Evolutionary conservation across 2,329 filamentous ascomycete species (phyloP).

Genomic region (Escovopsis weberi): DNA sequence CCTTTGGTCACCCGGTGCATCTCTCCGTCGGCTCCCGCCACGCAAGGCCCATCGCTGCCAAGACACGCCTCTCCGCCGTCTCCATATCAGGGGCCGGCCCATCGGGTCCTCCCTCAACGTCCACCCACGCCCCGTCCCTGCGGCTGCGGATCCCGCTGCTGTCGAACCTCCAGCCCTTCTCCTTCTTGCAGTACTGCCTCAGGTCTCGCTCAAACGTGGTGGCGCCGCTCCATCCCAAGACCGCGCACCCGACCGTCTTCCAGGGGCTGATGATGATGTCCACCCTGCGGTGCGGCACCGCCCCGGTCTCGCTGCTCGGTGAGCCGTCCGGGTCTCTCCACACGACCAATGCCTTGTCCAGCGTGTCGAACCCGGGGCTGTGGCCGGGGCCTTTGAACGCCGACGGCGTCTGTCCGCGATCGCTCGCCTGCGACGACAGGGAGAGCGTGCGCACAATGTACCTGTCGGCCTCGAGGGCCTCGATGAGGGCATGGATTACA

Average conservation of each 20-base stretch:
- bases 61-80: conserved; percentile 67
- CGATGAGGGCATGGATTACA: conserved; percentile 60
- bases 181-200: conserved; percentile 60
- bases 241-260: conserved; percentile 75
- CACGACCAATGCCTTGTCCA: conserved; percentile 86
- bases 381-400: conserved; percentile 32
- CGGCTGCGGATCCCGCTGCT: conserved; percentile 69
- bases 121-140: conserved; percentile 51
- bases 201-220: conserved; percentile 85
- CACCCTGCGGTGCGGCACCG: conserved; percentile 58
- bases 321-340: conserved; percentile 45
- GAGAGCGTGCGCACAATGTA: conserved; percentile 74
- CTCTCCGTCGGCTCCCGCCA: conserved; percentile 53
- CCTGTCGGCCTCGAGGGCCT: conserved; percentile 49
- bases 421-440: conserved; percentile 53
- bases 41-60: conserved; percentile 57
- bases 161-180: conserved; percentile 71
- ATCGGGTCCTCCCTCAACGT: conserved; percentile 44
- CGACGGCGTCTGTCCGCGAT: conserved; percentile 51
- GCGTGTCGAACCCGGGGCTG: conserved; percentile 61
- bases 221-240: conserved; percentile 77
- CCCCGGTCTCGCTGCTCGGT: not conserved
- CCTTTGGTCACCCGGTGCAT: conserved; percentile 41
- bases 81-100: conserved; percentile 45
- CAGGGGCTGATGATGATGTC: conserved; percentile 87